phyloP scores from a whole-genome alignment of 2,329 filamentous ascomycete species.

The Aulographum hederae region DNA sequence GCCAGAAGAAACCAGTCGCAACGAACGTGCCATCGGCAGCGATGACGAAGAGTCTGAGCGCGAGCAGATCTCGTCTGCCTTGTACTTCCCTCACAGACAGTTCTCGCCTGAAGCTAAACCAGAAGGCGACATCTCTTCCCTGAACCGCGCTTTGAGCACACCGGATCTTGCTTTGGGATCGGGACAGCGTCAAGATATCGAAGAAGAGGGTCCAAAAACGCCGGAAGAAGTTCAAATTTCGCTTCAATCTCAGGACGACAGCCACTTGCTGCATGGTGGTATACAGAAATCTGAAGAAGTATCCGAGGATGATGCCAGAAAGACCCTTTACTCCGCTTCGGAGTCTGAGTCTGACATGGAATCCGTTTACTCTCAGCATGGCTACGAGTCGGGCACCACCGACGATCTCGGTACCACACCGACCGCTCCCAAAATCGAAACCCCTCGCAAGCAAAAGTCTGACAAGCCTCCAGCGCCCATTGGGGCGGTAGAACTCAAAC shows the following conservation, averaged over 20 bases:
- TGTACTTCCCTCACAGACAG: constrained; percentile 62
- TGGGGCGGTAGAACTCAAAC: constrained; percentile 87
- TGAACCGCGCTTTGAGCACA: constrained; percentile 4
- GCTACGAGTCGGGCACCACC: constrained; percentile 4
- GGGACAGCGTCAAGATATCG: too few relatives aligned
- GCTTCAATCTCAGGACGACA: constrained; percentile 40
- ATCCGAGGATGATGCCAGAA: too few relatives aligned
- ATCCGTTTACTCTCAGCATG: constrained; percentile 1
- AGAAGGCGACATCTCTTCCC: constrained; percentile 6
- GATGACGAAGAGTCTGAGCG: constrained; percentile 32
- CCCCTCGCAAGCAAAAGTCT: constrained; percentile 6
- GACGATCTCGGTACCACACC: constrained; percentile 21
- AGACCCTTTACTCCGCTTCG: constrained; percentile 14
- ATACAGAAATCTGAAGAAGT: constrained; percentile 20
- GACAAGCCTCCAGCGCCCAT: constrained; percentile 40
- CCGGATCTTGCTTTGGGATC: not conserved
- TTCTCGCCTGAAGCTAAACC: constrained; percentile 21
- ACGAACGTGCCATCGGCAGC: constrained; percentile 1
- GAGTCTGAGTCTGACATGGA: constrained; percentile 17
- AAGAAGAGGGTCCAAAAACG: constrained; percentile 6
- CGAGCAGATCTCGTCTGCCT: constrained; percentile 73
- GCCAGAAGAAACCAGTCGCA: constrained; percentile 9
- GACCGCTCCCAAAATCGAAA: constrained; percentile 21
- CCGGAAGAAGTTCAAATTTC: constrained; percentile 42
- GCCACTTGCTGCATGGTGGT: constrained; percentile 42